Evolutionary conservation across 805 yeast genomes (phyloP).

Genomic region (Saccharomycopsis malanga): DNA sequence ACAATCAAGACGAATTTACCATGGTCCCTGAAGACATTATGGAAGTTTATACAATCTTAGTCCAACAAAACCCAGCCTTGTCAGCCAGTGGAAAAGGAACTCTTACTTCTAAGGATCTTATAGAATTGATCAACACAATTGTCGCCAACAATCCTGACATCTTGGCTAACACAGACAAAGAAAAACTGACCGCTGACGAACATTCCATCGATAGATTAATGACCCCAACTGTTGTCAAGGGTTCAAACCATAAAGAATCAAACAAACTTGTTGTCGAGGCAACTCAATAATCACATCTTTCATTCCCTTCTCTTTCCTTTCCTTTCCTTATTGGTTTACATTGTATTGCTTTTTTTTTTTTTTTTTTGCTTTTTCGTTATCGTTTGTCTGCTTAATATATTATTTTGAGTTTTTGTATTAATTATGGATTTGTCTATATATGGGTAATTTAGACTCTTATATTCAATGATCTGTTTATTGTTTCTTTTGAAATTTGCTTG

Average conservation of each 20-base stretch:
- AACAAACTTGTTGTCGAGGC: background rate
- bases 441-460: no score
- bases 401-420: no score
- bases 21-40: conserved; percentile 64
- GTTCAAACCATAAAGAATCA: background rate
- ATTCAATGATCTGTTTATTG: no score
- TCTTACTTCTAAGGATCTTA: conserved; percentile 34
- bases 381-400: no score
- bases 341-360: no score
- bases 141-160: conserved; percentile 25
- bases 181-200: background rate
- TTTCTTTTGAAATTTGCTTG: no score
- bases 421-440: no score
- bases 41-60: conserved; percentile 31
- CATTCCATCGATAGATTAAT: background rate
- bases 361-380: no score
- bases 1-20: conserved; percentile 70
- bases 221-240: background rate
- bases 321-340: no score
- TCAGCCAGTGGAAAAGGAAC: conserved; percentile 16
- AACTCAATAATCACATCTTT: no score
- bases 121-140: conserved; percentile 29
- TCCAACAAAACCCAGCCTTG: conserved; percentile 22
- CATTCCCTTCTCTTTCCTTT: no score
- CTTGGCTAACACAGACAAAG: background rate